Evolutionary conservation across 1,284 basidiomycete species (phyloP), one percentile per base, ranked within the genome.

Genomic region (Pulchroboletus neoregius): DNA sequence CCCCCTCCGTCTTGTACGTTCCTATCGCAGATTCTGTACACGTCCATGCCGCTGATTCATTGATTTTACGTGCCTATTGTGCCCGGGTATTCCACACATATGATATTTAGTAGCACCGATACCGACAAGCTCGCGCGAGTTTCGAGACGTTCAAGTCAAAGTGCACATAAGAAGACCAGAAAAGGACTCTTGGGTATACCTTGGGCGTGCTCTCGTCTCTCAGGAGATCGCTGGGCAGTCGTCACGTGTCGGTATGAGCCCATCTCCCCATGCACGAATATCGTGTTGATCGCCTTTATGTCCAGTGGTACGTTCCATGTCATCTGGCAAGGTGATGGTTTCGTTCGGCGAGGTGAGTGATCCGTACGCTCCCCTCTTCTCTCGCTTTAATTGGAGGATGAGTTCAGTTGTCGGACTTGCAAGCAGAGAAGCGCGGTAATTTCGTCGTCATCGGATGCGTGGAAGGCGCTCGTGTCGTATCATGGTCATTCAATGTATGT

Each of bases 381-480:
- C 37, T 57, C 42, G 11, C 12, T 39, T 41, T 20, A 35, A 38
- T 42, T 31, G 40, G 28, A n/a, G 30, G 20, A 26, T 26, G 35
- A 2, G 4, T 24, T 24, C 54, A 88, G 86, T 68, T 74, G 36
- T 78, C 79, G 49, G 82, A 89, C 61, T 68, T 90, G 32, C 84
- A 87, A 68, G 86, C 87, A 18, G 87, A 90, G 67, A 86, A 85
- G 65, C 78, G 87, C 54, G 87, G 87, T 43, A 90, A 88, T 62
- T 90, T 90, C 60, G 82, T 90, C 22, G 85, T 90, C 24, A 76
- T 90, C 48, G 82, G 84, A 34, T 83, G 80, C 47, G 79, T 90
- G 11, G 85, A 89, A 50, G 79, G 78, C 20, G 62, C 72, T 28
- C 78, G 76, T 33, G 87, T 90, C 36, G 71, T 88, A 30, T 89